Evolutionary conservation across 176 grass and related monocot species (phyloP).

Genomic region (Olyra latifolia): DNA sequence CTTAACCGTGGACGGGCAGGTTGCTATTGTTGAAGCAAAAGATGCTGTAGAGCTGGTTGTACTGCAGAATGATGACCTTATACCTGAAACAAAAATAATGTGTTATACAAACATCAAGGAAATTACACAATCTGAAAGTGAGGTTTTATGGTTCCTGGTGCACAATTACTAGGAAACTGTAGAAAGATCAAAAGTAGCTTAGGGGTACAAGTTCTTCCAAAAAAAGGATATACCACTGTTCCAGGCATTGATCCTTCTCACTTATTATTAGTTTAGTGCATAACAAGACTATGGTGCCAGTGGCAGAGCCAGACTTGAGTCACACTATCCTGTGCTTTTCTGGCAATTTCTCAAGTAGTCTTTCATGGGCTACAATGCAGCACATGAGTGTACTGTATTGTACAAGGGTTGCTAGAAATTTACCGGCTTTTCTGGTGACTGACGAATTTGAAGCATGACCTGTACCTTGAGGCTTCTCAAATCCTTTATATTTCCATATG

Average conservation of each 20-base stretch:
- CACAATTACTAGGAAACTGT: neutral
- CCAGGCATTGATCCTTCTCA: neutral
- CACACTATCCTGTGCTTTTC: too few species aligned
- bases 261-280: neutral
- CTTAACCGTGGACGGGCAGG: slow-evolving; percentile 67
- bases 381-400: neutral
- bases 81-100: slow-evolving; percentile 40
- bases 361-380: neutral
- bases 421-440: slow-evolving; percentile 64
- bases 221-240: neutral
- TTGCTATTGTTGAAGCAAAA: slow-evolving; percentile 56
- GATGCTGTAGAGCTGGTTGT: slow-evolving; percentile 64
- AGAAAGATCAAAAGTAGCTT: neutral
- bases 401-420: slow-evolving; percentile 9
- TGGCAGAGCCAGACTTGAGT: too few species aligned
- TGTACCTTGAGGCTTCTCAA: slow-evolving; percentile 36
- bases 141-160: neutral
- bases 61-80: slow-evolving; percentile 63
- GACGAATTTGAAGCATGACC: slow-evolving; percentile 41
- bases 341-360: too few species aligned
- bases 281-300: neutral
- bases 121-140: neutral
- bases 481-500: slow-evolving; percentile 54
- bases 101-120: neutral
- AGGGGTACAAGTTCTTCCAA: neutral